These are phyloP conservation scores for Trichoderma atroviride DNA, from an alignment of 2,329 filamentous ascomycete species.

Conservation along the genomic window DNA sequence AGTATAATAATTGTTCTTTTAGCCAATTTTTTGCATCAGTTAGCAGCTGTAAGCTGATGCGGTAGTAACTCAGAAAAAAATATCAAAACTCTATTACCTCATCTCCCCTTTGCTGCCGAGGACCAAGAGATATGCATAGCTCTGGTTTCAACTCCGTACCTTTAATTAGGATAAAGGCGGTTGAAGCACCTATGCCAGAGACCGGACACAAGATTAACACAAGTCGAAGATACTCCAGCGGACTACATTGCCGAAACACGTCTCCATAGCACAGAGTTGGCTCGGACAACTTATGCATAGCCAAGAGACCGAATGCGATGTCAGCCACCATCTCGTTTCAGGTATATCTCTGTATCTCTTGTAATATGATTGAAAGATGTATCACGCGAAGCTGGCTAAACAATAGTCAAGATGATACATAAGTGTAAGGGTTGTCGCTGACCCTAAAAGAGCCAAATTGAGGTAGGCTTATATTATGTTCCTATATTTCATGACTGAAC, in stretches of 20 bases:
- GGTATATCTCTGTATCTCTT: too few species aligned
- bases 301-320: not conserved
- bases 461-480: too few species aligned
- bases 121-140: not conserved
- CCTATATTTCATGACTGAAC: too few species aligned
- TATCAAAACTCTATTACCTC: conserved; percentile 2
- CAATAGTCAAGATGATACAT: too few species aligned
- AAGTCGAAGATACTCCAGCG: not conserved
- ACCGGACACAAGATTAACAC: not conserved
- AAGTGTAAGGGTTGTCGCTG: too few species aligned
- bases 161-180: not conserved
- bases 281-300: not conserved
- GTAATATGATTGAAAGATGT: too few species aligned
- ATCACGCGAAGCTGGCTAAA: too few species aligned
- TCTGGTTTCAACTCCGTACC: not conserved
- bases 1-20: conserved; percentile 13
- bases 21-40: conserved; percentile 8
- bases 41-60: conserved; percentile 10
- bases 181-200: not conserved
- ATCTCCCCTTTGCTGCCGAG: not conserved
- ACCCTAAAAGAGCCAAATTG: too few species aligned
- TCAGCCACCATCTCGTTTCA: too few species aligned
- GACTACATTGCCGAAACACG: not conserved
- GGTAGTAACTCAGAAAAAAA: conserved; percentile 6
- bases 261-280: not conserved